Evolutionary conservation across 2,329 filamentous ascomycete genomes (phyloP), one percentile per base, ranked within the genome.

Genomic region (Aspergillus flavus): DNA sequence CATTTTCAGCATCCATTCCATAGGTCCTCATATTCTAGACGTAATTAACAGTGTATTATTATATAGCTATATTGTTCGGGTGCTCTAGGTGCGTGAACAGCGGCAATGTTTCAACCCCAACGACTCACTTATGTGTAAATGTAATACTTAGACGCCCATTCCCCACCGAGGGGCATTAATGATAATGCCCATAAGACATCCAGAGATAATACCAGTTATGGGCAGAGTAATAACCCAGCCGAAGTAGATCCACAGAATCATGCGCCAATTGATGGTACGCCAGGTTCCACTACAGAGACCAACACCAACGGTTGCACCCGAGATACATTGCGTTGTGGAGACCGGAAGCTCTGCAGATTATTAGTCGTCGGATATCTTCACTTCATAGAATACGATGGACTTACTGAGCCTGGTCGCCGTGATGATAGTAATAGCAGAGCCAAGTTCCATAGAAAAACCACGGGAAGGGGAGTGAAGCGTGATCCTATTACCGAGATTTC

Each of bases 191-290:
- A 60, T 58, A 10, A 68, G 23, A 34, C 66, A 68, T 0, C 66
- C 66, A 1, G 66, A 62, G 28, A 68, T 64, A 3, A 68, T 65
- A 41, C 66, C 66, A 9, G 66, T 34, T 3, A 64, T 58, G 14
- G 66, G 66, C 2, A 68, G 43, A 10, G 66, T 68, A 12, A 68
- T 67, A 19, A 68, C 43, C 66, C 66, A 68, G 34, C 66, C 66
- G 48, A 67, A 63, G 56, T 67, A 68, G 58, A 68, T 68, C 66
- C 66, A 68, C 19, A 58, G 53, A 9, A 68, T 62, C 66, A 68
- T 68, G n/a, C 66, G 63, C 66, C 66, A 68, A 55, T 68, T 68
- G 48, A 68, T 68, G 6, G 66, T 68, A 23, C 63, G 52, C 65
- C 65, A 68, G 16, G 66, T 68, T 6, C 66, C 66, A 39, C 65